Conservation (phyloP, 192 early-diverging fungal genomes). For the Mortierella antarctica region DNA sequence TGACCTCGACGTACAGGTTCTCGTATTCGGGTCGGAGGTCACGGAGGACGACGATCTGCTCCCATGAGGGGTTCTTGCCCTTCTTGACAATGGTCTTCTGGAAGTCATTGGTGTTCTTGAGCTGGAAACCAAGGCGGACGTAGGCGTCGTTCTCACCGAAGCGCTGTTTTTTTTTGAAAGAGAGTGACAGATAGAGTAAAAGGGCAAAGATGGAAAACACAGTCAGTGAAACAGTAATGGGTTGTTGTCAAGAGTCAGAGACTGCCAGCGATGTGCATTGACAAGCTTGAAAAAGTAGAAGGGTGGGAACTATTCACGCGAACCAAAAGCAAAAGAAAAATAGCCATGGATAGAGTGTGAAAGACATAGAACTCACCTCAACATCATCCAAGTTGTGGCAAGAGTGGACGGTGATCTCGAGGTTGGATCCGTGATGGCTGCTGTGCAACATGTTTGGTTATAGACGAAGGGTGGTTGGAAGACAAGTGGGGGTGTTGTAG, state of each 20-base stretch:
- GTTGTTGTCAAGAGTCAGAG: not conserved
- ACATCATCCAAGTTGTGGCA: slow-evolving; percentile 16
- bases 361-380: slow-evolving; percentile 2
- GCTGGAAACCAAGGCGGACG: slow-evolving; percentile 40
- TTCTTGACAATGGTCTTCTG: slow-evolving; percentile 49
- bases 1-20: slow-evolving; percentile 51
- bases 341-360: not conserved
- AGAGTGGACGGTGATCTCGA: slow-evolving; percentile 17
- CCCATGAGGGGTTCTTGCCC: slow-evolving; percentile 49
- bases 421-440: not conserved
- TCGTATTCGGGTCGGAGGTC: slow-evolving; percentile 20
- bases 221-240: not conserved
- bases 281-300: too few relatives aligned
- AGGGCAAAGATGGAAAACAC: too few relatives aligned
- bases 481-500: too few relatives aligned
- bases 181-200: not conserved
- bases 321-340: not conserved
- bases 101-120: slow-evolving; percentile 32
- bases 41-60: slow-evolving; percentile 43
- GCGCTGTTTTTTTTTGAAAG: not conserved
- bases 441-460: slow-evolving; percentile 11
- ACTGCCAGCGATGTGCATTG: too few relatives aligned
- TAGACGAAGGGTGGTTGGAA: not conserved
- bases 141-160: slow-evolving; percentile 56
- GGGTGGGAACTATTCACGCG: too few relatives aligned